Percentiles rank a stretch among this genome's conserved stretches.
Conservation (phyloP, 345 rosid species). For the Noccaea caerulescens region DNA sequence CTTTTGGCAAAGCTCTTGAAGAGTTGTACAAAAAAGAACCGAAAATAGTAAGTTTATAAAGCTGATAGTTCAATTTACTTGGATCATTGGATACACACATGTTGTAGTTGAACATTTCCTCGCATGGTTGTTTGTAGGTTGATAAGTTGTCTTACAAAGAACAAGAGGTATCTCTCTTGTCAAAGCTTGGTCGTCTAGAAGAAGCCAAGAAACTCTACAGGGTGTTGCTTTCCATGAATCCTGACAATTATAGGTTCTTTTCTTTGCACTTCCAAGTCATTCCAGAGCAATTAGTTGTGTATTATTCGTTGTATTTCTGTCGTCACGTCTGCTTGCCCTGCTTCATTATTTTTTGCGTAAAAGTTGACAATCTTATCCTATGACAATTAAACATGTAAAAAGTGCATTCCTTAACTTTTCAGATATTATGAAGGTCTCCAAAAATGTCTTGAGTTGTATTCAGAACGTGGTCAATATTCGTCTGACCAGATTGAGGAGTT, state of each 20-base stretch:
- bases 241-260: constrained; percentile 92
- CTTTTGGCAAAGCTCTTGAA: constrained; percentile 71
- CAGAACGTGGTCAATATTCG: constrained; percentile 66
- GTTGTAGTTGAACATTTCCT: constrained; percentile 36
- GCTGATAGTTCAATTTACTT: constrained; percentile 13
- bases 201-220: constrained; percentile 78
- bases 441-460: constrained; percentile 67
- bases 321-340: constrained; percentile 14
- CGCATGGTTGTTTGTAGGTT: constrained; percentile 59
- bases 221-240: constrained; percentile 82
- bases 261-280: constrained; percentile 24
- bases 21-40: constrained; percentile 75
- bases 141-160: constrained; percentile 83
- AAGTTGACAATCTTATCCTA: not conserved
- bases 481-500: constrained; percentile 75
- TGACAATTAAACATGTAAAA: constrained; percentile 19
- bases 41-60: constrained; percentile 71
- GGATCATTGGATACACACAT: not conserved
- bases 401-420: constrained; percentile 34
- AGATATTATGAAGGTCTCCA: constrained; percentile 95
- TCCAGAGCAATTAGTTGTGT: constrained; percentile 5
- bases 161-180: constrained; percentile 83
- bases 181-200: constrained; percentile 72
- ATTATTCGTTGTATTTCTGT: constrained; percentile 17
- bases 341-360: constrained; percentile 13